A percentile compares a stretch with the other conserved stretches of the same genome.
phyloP scores from a whole-genome alignment of 169 alveolate species.

The Plasmodium ovale region DNA sequence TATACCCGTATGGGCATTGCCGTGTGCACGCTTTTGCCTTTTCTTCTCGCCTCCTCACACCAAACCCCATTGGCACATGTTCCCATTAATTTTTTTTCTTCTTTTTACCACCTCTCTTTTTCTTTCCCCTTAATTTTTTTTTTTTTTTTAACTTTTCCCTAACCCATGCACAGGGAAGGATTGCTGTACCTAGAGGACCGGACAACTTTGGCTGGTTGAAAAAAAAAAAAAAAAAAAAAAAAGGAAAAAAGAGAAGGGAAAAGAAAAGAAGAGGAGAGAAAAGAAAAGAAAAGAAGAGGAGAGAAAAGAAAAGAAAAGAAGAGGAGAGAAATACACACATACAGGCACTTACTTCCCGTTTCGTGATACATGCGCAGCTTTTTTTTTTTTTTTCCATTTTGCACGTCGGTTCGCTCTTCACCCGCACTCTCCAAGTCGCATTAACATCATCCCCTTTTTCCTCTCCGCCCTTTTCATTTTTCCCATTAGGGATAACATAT shows the following conservation, averaged over 20 bases:
- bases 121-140: not conserved
- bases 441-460: not conserved
- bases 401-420: too few relatives aligned
- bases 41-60: too few relatives aligned
- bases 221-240: not conserved
- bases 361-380: not conserved
- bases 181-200: conserved; percentile 36
- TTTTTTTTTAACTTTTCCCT: not conserved
- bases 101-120: not conserved
- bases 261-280: not conserved
- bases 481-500: conserved; percentile 64
- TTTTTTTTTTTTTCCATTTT: not conserved
- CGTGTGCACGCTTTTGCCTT: too few relatives aligned
- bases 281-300: not conserved
- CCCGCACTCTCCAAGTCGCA: too few relatives aligned
- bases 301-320: not conserved
- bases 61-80: too few relatives aligned
- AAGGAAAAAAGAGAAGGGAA: not conserved
- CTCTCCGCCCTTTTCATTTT: not conserved
- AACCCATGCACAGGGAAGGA: too few relatives aligned
- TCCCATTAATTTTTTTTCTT: not conserved
- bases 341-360: not conserved
- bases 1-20: too few relatives aligned
- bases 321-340: not conserved
- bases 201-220: conserved; percentile 44